Percentiles rank a stretch among this genome's conserved stretches.
Evolutionary conservation across 192 early-diverging fungal genomes (phyloP).

Genomic region (Ambispora gerdemannii): DNA sequence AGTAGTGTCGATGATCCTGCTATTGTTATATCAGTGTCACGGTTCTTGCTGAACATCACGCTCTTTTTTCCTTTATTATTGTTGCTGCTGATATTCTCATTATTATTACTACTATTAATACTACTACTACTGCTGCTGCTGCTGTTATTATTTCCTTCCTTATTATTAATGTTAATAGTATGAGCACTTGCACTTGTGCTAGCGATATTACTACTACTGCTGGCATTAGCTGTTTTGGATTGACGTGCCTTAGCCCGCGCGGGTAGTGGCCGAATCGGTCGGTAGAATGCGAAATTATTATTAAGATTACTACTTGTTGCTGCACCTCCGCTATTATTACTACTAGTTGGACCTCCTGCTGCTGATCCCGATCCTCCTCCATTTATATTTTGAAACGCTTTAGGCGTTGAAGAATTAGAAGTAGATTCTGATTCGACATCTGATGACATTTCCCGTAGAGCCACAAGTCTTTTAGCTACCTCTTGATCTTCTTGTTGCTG

Average conservation of each 20-base stretch:
- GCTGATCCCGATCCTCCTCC: too few relatives aligned
- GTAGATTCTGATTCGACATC: not conserved
- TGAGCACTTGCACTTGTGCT: not conserved
- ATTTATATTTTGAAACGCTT: constrained; percentile 19
- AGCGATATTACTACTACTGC: not conserved
- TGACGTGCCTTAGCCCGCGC: constrained; percentile 10
- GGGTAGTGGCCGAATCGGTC: constrained; percentile 24
- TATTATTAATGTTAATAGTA: not conserved
- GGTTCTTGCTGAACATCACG: not conserved
- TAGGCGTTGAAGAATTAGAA: constrained; percentile 12
- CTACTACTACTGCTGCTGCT: not conserved
- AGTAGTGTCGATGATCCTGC: not conserved
- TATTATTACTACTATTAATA: not conserved
- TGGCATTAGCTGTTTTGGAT: not conserved
- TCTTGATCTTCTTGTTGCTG: not conserved
- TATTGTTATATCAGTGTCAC: not conserved
- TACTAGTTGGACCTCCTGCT: too few relatives aligned
- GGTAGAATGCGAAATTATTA: constrained; percentile 20
- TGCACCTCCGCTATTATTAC: too few relatives aligned
- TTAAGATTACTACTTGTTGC: too few relatives aligned
- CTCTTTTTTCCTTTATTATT: constrained; percentile 15
- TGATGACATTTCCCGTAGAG: not conserved
- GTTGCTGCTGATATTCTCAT: not conserved
- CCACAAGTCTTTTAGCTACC: not conserved
- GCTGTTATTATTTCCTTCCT: not conserved